Conservation (phyloP, 306 rosid genomes). For the Nissolia schottii region DNA sequence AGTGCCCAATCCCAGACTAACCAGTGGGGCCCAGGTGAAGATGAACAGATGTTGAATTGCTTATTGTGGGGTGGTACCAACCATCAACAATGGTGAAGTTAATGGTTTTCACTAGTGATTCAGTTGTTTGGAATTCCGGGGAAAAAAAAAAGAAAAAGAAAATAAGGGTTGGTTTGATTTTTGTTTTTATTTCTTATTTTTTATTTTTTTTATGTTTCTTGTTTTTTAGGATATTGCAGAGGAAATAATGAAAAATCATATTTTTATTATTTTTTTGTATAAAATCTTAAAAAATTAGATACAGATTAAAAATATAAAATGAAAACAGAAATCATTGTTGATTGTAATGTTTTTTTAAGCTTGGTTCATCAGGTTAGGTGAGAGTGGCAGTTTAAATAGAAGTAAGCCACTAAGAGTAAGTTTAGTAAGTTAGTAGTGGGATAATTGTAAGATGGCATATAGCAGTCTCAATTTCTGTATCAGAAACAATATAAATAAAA, state of each 20-base stretch:
- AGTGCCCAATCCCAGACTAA: conserved; percentile 26
- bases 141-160: no score
- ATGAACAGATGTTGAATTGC: conserved; percentile 26
- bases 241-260: no score
- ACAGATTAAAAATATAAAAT: no score
- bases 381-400: not conserved
- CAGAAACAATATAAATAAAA: not conserved
- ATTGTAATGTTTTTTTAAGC: not conserved
- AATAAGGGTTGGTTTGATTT: no score
- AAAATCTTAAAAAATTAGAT: no score
- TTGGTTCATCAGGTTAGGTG: not conserved
- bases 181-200: no score
- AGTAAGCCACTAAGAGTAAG: not conserved
- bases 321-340: no score
- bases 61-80: no score
- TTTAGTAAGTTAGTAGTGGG: not conserved
- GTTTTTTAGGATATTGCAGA: no score
- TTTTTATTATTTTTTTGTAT: no score
- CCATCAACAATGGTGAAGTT: conserved; percentile 28
- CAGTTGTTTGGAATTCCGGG: not conserved
- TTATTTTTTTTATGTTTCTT: not conserved
- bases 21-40: conserved; percentile 34
- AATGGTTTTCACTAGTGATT: not conserved
- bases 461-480: not conserved
- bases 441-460: not conserved